A percentile compares a stretch with the other conserved stretches of the same genome.
Evolutionary conservation across 441 rosid species (phyloP).

Genomic region (Lepidium campestre): DNA sequence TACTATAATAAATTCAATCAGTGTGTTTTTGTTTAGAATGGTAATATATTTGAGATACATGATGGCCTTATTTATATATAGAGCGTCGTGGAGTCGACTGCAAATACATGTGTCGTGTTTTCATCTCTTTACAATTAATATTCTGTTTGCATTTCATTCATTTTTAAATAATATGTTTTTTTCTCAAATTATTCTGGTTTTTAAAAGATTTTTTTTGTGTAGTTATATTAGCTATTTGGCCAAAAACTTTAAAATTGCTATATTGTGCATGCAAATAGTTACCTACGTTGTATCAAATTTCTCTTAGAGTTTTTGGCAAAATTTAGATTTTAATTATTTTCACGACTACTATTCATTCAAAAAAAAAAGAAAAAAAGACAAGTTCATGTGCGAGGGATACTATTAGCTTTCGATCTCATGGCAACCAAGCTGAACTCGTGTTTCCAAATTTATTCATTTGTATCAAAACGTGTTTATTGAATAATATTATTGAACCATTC

Average conservation of each 20-base stretch:
- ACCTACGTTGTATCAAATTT: not conserved
- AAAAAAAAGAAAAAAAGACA: conserved; percentile 12
- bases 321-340: no score
- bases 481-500: not conserved
- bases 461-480: conserved; percentile 10
- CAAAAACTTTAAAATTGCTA: no score
- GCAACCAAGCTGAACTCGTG: conserved; percentile 23
- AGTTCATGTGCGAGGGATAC: conserved; percentile 24
- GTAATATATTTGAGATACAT: not conserved
- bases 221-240: not conserved
- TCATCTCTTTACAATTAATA: not conserved
- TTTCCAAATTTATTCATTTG: conserved; percentile 8
- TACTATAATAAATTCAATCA: not conserved
- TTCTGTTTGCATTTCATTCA: no score
- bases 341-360: not conserved
- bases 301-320: no score
- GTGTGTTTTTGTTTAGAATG: conserved; percentile 12
- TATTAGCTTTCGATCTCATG: conserved; percentile 20
- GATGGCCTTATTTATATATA: conserved; percentile 17
- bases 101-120: conserved; percentile 17
- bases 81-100: not conserved
- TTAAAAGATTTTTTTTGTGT: not conserved
- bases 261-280: not conserved
- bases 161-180: no score
- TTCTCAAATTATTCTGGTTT: not conserved